Evolutionary conservation across 805 yeast genomes (phyloP).

Genomic region (Candida alai): DNA sequence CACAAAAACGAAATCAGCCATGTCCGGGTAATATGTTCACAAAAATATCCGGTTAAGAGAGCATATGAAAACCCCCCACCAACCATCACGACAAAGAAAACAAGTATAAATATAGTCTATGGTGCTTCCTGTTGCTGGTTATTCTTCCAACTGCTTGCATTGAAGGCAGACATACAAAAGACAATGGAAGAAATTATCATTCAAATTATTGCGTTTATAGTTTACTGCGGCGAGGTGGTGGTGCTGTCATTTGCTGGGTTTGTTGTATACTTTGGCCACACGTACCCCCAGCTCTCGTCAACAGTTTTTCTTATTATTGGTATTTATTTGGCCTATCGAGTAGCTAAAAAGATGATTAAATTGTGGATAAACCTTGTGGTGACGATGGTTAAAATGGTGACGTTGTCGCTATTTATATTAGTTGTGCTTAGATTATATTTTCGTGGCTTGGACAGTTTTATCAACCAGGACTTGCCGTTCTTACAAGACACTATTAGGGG

Average conservation of each 20-base stretch:
- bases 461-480: slow-evolving; percentile 16
- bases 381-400: slow-evolving; percentile 16
- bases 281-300: slow-evolving; percentile 20
- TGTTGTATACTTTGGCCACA: too few species aligned
- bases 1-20: not conserved
- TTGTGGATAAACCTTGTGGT: slow-evolving; percentile 21
- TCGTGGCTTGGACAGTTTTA: slow-evolving; percentile 19
- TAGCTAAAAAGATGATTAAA: slow-evolving; percentile 13
- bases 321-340: slow-evolving; percentile 18
- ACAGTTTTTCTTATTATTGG: slow-evolving; percentile 12
- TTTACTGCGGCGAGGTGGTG: too few species aligned
- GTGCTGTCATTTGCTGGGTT: too few species aligned
- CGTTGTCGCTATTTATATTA: slow-evolving; percentile 13
- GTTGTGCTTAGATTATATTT: slow-evolving; percentile 16
- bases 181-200: too few species aligned
- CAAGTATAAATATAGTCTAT: too few species aligned
- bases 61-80: too few species aligned
- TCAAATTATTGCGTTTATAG: too few species aligned
- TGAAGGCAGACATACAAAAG: too few species aligned
- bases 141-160: too few species aligned
- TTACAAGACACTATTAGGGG: slow-evolving; percentile 3
- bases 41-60: not conserved
- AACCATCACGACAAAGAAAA: too few species aligned
- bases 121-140: too few species aligned
- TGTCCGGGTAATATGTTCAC: slow-evolving; percentile 1